A percentile compares a stretch with the other conserved stretches of the same genome.
Conservation (phyloP, 768 basidiomycete genomes). For the Rhodotorula taiwanensis region DNA sequence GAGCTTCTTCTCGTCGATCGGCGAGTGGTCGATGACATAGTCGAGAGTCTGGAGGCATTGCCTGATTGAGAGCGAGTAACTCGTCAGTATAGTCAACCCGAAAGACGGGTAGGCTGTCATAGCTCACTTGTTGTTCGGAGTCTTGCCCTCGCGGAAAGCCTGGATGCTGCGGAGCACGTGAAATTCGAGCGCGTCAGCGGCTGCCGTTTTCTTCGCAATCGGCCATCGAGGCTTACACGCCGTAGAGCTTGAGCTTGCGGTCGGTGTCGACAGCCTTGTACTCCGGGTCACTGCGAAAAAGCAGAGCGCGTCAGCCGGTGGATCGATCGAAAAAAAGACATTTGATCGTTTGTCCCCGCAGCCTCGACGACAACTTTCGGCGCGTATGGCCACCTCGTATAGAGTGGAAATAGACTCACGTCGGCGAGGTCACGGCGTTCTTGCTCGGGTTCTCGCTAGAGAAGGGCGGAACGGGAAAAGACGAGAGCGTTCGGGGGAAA, state of each 20-base stretch:
- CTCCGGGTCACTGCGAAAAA: neutral
- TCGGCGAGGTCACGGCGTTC: constrained; percentile 11
- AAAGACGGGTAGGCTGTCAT: too few relatives aligned
- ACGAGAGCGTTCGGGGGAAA: neutral
- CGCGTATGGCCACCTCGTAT: neutral
- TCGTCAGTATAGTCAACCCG: neutral
- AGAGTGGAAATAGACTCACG: neutral
- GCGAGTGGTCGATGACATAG: constrained; percentile 53
- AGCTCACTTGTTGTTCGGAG: constrained; percentile 39
- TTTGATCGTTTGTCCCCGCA: neutral
- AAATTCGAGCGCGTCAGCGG: too few relatives aligned
- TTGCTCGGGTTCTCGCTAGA: constrained; percentile 25
- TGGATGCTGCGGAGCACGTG: too few relatives aligned
- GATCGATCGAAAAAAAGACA: neutral
- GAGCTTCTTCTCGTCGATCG: constrained; percentile 25
- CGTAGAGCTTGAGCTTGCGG: constrained; percentile 71
- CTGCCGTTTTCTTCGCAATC: constrained; percentile 40
- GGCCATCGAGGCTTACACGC: too few relatives aligned
- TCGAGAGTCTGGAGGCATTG: constrained; percentile 51
- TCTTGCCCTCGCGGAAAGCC: constrained; percentile 58
- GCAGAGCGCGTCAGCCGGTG: neutral
- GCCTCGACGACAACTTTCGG: neutral
- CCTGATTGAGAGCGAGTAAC: neutral
- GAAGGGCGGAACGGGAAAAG: neutral
- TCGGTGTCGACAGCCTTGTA: constrained; percentile 61